These are phyloP conservation scores for Sordariomycetes sp. DNA, from an alignment of 2,329 filamentous ascomycete genomes.

Conservation along the genomic window DNA sequence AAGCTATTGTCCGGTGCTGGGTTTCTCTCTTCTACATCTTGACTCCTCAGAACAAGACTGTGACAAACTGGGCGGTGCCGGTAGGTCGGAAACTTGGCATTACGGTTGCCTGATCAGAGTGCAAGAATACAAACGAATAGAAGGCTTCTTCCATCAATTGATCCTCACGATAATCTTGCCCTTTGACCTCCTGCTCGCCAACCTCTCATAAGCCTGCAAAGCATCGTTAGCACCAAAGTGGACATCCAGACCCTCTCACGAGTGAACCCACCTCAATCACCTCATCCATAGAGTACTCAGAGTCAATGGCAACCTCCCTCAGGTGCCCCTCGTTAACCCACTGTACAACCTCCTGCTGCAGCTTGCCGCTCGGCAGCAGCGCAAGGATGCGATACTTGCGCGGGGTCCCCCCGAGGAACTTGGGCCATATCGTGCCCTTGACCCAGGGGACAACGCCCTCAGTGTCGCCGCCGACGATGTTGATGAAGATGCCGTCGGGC, in stretches of 20 bases:
- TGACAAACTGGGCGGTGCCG: too few species aligned
- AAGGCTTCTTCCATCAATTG: neutral
- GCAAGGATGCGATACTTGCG: slow-evolving; percentile 7
- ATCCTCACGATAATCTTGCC: slow-evolving; percentile 12
- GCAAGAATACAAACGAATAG: neutral
- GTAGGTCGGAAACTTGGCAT: neutral
- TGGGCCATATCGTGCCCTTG: slow-evolving; percentile 9
- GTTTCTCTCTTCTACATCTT: too few species aligned
- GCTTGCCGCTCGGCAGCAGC: slow-evolving; percentile 2
- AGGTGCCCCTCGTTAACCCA: slow-evolving; percentile 7
- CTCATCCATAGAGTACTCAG: slow-evolving; percentile 9
- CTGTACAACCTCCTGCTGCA: slow-evolving; percentile 4
- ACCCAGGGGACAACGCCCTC: slow-evolving; percentile 7
- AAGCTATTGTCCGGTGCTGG: too few species aligned
- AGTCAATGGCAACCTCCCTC: slow-evolving; percentile 10
- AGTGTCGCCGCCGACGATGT: slow-evolving; percentile 10
- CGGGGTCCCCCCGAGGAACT: slow-evolving; percentile 10
- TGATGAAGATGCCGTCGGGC: slow-evolving; percentile 9
- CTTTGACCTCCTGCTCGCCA: slow-evolving; percentile 7
- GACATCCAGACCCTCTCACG: neutral
- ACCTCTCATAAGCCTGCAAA: slow-evolving; percentile 9
- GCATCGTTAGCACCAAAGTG: neutral
- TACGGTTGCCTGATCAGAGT: neutral
- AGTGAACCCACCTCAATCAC: slow-evolving; percentile 5
- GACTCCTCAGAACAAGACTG: too few species aligned